Evolutionary conservation across 805 yeast genomes (phyloP).

Genomic region (Starmerella geochares): DNA sequence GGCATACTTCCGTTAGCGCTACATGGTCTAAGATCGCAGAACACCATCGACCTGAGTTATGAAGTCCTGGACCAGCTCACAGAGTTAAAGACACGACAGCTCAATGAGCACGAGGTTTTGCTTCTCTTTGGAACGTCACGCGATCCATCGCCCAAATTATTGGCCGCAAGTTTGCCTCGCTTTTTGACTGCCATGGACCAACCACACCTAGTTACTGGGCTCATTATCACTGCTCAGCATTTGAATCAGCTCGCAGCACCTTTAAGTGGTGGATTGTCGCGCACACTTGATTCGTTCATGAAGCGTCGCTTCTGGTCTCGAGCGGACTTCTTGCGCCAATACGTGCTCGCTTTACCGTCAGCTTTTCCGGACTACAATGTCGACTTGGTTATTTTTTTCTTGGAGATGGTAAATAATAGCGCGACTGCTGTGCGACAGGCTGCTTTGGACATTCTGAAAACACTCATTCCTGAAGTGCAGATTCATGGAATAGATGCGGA

Average conservation of each 20-base stretch:
- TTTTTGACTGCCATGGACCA: conserved; percentile 69
- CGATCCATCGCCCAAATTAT: conserved; percentile 52
- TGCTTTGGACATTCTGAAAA: conserved; percentile 63
- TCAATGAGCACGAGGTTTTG: conserved; percentile 43
- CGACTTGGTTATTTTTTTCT: conserved; percentile 58
- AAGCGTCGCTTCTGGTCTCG: conserved; percentile 79
- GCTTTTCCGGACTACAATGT: conserved; percentile 68
- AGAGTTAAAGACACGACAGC: conserved; percentile 32
- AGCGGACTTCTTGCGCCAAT: conserved; percentile 76
- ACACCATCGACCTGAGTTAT: conserved; percentile 68
- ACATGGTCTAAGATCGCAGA: conserved; percentile 74
- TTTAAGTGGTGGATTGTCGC: conserved; percentile 39
- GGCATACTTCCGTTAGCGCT: conserved; percentile 73
- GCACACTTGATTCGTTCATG: conserved; percentile 66
- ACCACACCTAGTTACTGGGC: conserved; percentile 42
- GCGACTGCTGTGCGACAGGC: conserved; percentile 71
- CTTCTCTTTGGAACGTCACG: conserved; percentile 66
- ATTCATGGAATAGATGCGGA: conserved; percentile 65
- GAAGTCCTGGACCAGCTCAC: conserved; percentile 57
- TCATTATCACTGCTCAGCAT: conserved; percentile 40
- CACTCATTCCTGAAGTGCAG: conserved; percentile 67
- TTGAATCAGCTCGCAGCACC: conserved; percentile 38
- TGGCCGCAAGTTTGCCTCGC: conserved; percentile 73
- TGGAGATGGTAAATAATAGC: conserved; percentile 72
- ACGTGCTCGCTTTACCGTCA: conserved; percentile 56